phyloP scores from a whole-genome alignment of 2,329 filamentous ascomycete genomes.

The Cordyceps cateniannulata region DNA sequence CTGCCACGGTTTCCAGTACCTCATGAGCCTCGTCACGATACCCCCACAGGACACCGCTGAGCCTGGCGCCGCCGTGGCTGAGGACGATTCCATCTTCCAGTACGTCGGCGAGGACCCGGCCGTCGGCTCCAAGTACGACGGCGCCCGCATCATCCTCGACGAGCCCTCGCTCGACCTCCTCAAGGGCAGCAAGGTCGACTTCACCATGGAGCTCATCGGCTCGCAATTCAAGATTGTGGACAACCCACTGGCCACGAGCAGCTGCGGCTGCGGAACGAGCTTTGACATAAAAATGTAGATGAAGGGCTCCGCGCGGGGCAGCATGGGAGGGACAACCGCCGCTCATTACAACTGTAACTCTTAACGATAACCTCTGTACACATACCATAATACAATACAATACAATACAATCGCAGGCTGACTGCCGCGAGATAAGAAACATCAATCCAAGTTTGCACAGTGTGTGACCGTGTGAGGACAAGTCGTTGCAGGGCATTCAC shows the following conservation, averaged over 20 bases:
- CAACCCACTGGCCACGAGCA: slow-evolving; percentile 86
- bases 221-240: slow-evolving; percentile 93
- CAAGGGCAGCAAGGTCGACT: slow-evolving; percentile 92
- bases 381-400: neutral
- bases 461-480: too few species aligned
- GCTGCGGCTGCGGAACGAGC: slow-evolving; percentile 94
- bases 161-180: slow-evolving; percentile 79
- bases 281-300: slow-evolving; percentile 77
- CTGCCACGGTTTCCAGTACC: slow-evolving; percentile 96
- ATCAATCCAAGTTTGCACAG: too few species aligned
- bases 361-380: neutral
- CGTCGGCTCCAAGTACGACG: slow-evolving; percentile 23
- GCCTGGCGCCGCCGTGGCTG: slow-evolving; percentile 36
- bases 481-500: neutral
- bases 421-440: too few species aligned
- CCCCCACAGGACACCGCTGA: slow-evolving; percentile 33
- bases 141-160: slow-evolving; percentile 83
- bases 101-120: slow-evolving; percentile 48
- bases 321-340: neutral
- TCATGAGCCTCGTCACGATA: slow-evolving; percentile 75
- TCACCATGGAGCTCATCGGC: slow-evolving; percentile 86
- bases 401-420: neutral
- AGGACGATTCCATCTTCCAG: slow-evolving; percentile 86
- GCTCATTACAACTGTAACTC: slow-evolving; percentile 10
- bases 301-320: neutral